Percentiles rank a stretch among this genome's conserved stretches.
Conservation (phyloP, 177 flowering plant species). For the Vitis hybrid region DNA sequence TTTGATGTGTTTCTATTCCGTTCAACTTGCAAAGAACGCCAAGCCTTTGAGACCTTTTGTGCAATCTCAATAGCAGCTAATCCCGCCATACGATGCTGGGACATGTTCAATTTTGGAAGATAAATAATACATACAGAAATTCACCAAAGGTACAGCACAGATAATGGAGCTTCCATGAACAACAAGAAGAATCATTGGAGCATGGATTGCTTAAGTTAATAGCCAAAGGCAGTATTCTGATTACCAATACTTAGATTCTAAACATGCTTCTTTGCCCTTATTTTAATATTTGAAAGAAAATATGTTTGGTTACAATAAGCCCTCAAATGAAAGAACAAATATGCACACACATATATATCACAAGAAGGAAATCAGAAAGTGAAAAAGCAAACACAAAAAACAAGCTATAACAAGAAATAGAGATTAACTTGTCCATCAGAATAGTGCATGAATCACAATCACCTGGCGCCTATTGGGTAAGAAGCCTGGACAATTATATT, state of each 20-base stretch:
- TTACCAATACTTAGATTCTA: too few species aligned
- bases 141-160: slow-evolving; percentile 7
- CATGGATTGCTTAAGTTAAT: too few species aligned
- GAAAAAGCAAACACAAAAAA: background rate
- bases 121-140: background rate
- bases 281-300: too few species aligned
- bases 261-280: too few species aligned
- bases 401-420: background rate
- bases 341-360: too few species aligned
- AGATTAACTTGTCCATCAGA: background rate
- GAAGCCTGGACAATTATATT: slow-evolving; percentile 88
- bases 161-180: background rate
- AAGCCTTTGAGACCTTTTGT: slow-evolving; percentile 87
- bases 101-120: slow-evolving; percentile 10
- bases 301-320: background rate
- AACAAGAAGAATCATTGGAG: background rate
- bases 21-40: slow-evolving; percentile 84
- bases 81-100: slow-evolving; percentile 98
- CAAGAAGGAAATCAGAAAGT: background rate
- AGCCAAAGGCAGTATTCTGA: too few species aligned
- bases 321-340: background rate
- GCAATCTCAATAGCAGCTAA: slow-evolving; percentile 98
- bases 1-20: slow-evolving; percentile 64
- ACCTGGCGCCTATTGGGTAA: slow-evolving; percentile 95
- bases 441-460: slow-evolving; percentile 14